phyloP scores from a whole-genome alignment of 2,329 filamentous ascomycete genomes.

The Alternaria sp. region DNA sequence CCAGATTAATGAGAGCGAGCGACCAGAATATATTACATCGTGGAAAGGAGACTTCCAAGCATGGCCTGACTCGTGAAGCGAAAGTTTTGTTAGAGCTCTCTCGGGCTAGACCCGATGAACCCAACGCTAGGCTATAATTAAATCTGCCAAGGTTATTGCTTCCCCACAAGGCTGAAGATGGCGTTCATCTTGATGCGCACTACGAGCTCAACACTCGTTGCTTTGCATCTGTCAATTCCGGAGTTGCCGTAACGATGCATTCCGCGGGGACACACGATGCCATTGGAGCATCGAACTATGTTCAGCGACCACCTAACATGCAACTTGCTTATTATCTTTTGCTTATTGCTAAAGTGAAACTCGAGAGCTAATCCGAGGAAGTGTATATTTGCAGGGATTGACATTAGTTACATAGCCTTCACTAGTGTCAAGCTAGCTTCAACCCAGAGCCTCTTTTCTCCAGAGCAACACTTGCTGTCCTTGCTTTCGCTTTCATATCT shows the following conservation, averaged over 20 bases:
- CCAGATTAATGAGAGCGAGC: background rate
- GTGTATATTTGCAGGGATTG: background rate
- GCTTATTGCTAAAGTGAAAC: background rate
- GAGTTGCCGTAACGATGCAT: background rate
- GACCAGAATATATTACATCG: background rate
- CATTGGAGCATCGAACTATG: background rate
- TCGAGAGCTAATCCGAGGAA: background rate
- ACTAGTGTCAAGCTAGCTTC: too few species aligned
- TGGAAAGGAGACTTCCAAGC: constrained; percentile 2
- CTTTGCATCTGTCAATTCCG: background rate
- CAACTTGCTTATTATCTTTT: background rate
- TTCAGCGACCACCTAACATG: background rate
- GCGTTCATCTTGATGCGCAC: background rate
- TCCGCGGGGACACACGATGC: background rate
- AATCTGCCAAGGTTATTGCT: background rate
- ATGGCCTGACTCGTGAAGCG: constrained; percentile 2
- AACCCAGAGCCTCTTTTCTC: too few species aligned
- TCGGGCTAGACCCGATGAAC: background rate
- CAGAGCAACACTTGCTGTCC: too few species aligned
- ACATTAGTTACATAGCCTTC: background rate
- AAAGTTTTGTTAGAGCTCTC: constrained; percentile 6
- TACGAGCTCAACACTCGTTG: background rate
- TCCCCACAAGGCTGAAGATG: constrained; percentile 5
- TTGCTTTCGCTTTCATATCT: too few species aligned
- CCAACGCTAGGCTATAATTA: background rate